Conservation (phyloP, 257 asterid species). For the Plantago elongata region DNA sequence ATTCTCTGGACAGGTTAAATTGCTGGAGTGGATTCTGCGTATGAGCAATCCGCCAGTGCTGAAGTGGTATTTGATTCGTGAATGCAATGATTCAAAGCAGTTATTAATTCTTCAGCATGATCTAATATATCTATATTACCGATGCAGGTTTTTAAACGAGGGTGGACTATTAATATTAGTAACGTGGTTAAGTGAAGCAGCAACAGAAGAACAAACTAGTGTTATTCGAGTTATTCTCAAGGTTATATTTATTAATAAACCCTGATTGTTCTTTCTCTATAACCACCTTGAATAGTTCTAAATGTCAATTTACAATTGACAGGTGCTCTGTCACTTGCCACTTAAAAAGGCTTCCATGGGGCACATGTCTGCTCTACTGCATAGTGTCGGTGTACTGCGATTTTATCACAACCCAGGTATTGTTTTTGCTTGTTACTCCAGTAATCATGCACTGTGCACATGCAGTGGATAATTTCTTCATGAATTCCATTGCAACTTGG, state of each 20-base stretch:
- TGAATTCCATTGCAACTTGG: slow-evolving; percentile 30
- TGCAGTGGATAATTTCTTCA: slow-evolving; percentile 1
- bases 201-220: slow-evolving; percentile 85
- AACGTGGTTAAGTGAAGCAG: slow-evolving; percentile 92
- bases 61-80: slow-evolving; percentile 48
- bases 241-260: slow-evolving; percentile 31
- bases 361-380: slow-evolving; percentile 93
- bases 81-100: slow-evolving; percentile 11
- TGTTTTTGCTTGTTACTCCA: slow-evolving; percentile 22
- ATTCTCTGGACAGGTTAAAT: slow-evolving; percentile 78
- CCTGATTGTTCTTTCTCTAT: neutral
- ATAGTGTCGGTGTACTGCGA: slow-evolving; percentile 83
- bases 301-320: slow-evolving; percentile 26
- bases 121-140: slow-evolving; percentile 17
- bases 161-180: slow-evolving; percentile 92
- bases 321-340: slow-evolving; percentile 91
- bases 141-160: slow-evolving; percentile 71
- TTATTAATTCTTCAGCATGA: slow-evolving; percentile 1
- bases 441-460: neutral
- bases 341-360: slow-evolving; percentile 75
- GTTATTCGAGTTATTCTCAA: slow-evolving; percentile 65
- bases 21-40: slow-evolving; percentile 80
- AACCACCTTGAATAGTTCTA: slow-evolving; percentile 10
- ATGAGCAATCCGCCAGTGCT: slow-evolving; percentile 63
- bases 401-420: slow-evolving; percentile 89